Evolutionary conservation across 2,329 filamentous ascomycete genomes (phyloP).

Genomic region (Lomentospora prolificans): DNA sequence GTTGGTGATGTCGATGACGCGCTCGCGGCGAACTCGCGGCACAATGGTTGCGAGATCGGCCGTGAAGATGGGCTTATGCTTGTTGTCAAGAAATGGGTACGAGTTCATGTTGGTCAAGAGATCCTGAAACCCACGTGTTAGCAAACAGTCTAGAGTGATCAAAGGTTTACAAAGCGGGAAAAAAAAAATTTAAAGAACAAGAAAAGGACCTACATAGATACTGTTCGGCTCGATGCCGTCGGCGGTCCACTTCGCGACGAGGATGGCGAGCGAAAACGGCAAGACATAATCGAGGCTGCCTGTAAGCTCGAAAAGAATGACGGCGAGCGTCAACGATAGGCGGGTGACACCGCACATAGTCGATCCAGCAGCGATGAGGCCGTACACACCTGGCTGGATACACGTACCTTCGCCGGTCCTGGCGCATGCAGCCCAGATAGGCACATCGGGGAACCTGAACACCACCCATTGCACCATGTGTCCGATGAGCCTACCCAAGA

Average conservation of each 20-base stretch:
- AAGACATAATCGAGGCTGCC: constrained; percentile 91
- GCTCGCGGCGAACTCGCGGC: constrained; percentile 60
- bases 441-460: constrained; percentile 59
- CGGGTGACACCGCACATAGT: constrained; percentile 98
- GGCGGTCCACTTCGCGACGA: constrained; percentile 97
- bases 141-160: background rate
- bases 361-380: constrained; percentile 84
- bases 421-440: constrained; percentile 67
- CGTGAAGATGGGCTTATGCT: constrained; percentile 84
- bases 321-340: constrained; percentile 82
- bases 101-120: constrained; percentile 93
- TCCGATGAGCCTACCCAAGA: constrained; percentile 81
- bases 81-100: constrained; percentile 96
- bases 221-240: constrained; percentile 90
- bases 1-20: constrained; percentile 78
- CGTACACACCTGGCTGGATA: constrained; percentile 94
- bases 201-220: constrained; percentile 59
- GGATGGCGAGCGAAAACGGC: constrained; percentile 82
- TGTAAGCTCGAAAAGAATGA: constrained; percentile 93
- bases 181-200: background rate
- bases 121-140: constrained; percentile 41
- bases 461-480: constrained; percentile 78
- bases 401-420: constrained; percentile 65
- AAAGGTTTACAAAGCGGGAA: constrained; percentile 14
- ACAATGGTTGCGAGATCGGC: constrained; percentile 82